phyloP scores from a whole-genome alignment of 1,139 yeast genomes.

The Taphrina communis region DNA sequence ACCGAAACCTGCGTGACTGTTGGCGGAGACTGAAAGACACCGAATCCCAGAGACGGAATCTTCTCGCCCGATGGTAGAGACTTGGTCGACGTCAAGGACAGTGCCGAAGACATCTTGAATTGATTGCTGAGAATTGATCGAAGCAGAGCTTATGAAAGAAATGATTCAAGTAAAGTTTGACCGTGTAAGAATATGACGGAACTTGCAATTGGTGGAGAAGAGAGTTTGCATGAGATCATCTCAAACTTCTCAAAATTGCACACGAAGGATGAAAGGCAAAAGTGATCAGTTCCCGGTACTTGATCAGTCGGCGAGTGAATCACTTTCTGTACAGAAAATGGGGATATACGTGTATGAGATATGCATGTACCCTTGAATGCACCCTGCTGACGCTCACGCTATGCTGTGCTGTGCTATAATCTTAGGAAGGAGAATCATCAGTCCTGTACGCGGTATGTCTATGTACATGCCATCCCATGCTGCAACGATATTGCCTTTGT shows the following conservation, averaged over 20 bases:
- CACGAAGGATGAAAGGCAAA: too few species aligned
- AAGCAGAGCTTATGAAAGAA: background rate
- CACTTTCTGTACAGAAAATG: too few species aligned
- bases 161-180: too few species aligned
- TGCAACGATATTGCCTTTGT: conserved; percentile 16
- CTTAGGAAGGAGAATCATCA: background rate
- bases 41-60: conserved; percentile 62
- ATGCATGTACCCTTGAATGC: too few species aligned
- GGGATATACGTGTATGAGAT: too few species aligned
- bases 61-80: conserved; percentile 39
- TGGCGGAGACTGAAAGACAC: conserved; percentile 57
- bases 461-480: conserved; percentile 37
- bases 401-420: too few species aligned
- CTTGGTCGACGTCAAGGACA: conserved; percentile 7
- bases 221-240: conserved; percentile 8
- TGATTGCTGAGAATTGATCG: background rate
- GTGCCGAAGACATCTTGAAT: background rate
- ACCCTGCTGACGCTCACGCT: too few species aligned
- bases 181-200: too few species aligned
- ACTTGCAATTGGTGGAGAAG: background rate
- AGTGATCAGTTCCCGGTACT: background rate
- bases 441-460: conserved; percentile 27
- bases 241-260: background rate
- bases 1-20: conserved; percentile 51
- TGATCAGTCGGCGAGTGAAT: background rate